Evolutionary conservation across 192 early-diverging fungal species (phyloP), one percentile per base, ranked within the genome.

Genomic region (Coemansia sp.): DNA sequence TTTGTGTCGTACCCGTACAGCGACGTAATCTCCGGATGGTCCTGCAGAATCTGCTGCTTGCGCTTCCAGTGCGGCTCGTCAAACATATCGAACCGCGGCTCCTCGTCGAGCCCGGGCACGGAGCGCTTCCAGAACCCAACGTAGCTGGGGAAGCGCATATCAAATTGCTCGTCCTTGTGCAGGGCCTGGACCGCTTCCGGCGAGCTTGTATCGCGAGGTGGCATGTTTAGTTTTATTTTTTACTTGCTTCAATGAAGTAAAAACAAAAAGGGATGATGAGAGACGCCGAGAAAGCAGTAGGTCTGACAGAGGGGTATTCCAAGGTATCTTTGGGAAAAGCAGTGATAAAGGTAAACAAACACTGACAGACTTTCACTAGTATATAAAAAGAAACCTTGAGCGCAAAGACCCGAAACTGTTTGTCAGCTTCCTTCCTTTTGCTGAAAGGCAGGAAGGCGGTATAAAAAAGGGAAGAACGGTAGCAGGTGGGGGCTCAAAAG

Each of bases 31-130:
- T 96, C 92, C 16, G 96, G 96, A 69, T 98, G 88, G 67, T 89
- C 86, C 57, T 87, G 83, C 43, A 98, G 85, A 70, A 98, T 98
- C 67, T 90, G 89, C 44, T 90, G 78, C 84, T 93, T 92, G 67
- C 96, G 90, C 79, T 93, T 93, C 78, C 89, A 85, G 77, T 98
- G 96, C 35, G 96, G 96, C 83, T 98, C 96, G 79, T 98, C 96
- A 79, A 91, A 84, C 81, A 93, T 87, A 79, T 95, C 93, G 68
- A 84, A 87, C 55, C 92, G 91, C 66, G 93, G 85, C 63, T 89
- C 88, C 71, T 91, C 86, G 69, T 93, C 88, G 12, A 85, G 64
- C 15, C 85, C 73, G 2, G 93, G 92, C 33, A 93, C 87, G 8
- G 93, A 94, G 52, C 90, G 89, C 66, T 88, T 84, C 93, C 93